A percentile compares a stretch with the other conserved stretches of the same genome.
phyloP scores from a whole-genome alignment of 768 basidiomycete species.

The Lactifluus hygrophoroides region DNA sequence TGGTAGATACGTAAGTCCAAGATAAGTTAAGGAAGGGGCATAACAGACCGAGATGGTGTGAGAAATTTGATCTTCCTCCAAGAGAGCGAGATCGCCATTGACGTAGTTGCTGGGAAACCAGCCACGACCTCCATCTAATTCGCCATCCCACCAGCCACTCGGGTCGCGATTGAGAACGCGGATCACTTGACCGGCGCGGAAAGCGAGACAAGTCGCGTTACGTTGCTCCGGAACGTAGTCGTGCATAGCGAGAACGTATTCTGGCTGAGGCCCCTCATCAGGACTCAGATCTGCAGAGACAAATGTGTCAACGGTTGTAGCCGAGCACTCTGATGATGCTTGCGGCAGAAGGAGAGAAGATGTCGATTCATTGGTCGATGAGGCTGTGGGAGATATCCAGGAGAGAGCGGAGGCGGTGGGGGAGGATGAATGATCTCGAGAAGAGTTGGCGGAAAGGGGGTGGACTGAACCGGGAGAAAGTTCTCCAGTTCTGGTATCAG shows the following conservation, averaged over 20 bases:
- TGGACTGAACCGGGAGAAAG: conserved; percentile 5
- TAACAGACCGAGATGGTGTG: conserved; percentile 34
- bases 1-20: not conserved
- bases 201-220: conserved; percentile 75
- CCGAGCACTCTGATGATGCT: conserved; percentile 22
- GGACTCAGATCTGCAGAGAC: conserved; percentile 9
- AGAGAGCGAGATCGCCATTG: conserved; percentile 49
- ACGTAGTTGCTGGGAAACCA: conserved; percentile 99
- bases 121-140: conserved; percentile 77
- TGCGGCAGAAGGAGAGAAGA: conserved; percentile 24
- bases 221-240: conserved; percentile 71
- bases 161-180: conserved; percentile 80
- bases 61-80: conserved; percentile 51
- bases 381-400: conserved; percentile 12
- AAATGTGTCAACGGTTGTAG: conserved; percentile 20
- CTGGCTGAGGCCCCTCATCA: conserved; percentile 29
- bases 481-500: conserved; percentile 12
- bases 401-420: conserved; percentile 18
- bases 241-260: conserved; percentile 88
- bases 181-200: conserved; percentile 86
- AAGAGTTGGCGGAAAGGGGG: conserved; percentile 16
- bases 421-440: conserved; percentile 10
- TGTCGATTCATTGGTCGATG: conserved; percentile 21
- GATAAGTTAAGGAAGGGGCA: not conserved
- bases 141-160: conserved; percentile 99